Evolutionary conservation across 768 basidiomycete species (phyloP).

Genomic region (Lentinula detonsa): DNA sequence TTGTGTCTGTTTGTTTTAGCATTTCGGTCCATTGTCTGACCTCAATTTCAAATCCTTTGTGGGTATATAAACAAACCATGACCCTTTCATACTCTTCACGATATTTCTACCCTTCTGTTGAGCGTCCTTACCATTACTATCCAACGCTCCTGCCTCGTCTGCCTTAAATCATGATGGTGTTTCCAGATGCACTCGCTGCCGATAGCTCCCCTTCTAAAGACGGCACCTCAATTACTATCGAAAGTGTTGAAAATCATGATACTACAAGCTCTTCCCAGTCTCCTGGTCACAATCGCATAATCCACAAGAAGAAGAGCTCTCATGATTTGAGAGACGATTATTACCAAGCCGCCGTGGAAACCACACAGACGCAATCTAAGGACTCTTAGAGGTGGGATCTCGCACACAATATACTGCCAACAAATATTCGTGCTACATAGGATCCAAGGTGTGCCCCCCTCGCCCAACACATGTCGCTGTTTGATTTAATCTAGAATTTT

Average conservation of each 20-base stretch:
- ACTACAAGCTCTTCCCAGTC: neutral
- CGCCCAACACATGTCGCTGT: too few species aligned
- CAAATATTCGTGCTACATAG: too few species aligned
- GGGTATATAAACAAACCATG: too few species aligned
- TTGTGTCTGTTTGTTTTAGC: neutral
- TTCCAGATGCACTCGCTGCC: neutral
- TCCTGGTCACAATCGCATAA: slow-evolving; percentile 8
- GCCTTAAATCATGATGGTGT: neutral
- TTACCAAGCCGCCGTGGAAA: slow-evolving; percentile 3
- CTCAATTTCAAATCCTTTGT: too few species aligned
- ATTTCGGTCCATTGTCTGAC: neutral
- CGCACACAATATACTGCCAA: too few species aligned
- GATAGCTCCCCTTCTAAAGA: neutral
- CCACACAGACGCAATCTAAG: neutral
- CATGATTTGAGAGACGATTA: slow-evolving; percentile 25
- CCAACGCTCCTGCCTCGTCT: too few species aligned
- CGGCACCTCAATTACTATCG: neutral
- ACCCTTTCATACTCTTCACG: too few species aligned
- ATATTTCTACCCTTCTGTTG: too few species aligned
- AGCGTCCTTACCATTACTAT: too few species aligned
- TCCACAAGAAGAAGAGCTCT: slow-evolving; percentile 29
- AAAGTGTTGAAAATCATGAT: neutral
- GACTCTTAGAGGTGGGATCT: neutral
- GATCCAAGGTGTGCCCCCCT: too few species aligned
- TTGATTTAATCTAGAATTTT: too few species aligned